Evolutionary conservation across 2,329 filamentous ascomycete genomes (phyloP), one percentile per base, ranked within the genome.

Genomic region (Botrytis galanthina): DNA sequence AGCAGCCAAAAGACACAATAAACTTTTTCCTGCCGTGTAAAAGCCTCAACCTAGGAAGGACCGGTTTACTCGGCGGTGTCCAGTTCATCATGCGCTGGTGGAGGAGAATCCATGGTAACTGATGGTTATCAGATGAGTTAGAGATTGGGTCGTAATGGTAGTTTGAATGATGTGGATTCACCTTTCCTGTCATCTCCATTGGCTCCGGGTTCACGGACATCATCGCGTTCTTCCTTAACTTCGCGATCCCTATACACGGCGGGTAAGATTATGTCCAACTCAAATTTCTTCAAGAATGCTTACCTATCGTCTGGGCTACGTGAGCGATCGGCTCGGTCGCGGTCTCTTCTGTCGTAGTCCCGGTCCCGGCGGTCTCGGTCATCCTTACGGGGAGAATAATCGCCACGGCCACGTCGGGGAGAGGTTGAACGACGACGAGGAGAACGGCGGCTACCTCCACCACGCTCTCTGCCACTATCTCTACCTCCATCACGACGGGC

Each of bases 151-250:
- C 71, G 74, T 32, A 70, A 70, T 75, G 76, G 74, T 42, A 62
- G 60, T 62, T 39, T 62, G 74, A 77, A 68, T 74, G 68, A 67
- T 74, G 70, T 59, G 72, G 75, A 81, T 82, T 77, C 84, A 97
- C 95, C 90, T 90, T 98, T 98, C 81, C 93, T 90, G 77, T 97
- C 94, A 78, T 97, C 94, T 74, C 92, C 94, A 80, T 95, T 97
- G 37, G 93, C 87, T 64, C 88, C 92, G 79, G 91, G 92, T 80
- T 96, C 93, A 78, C 91, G 91, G 78, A 90, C 89, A 79, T 92
- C 90, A 77, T 93, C 91, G 71, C 91, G 88, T 73, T 93, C 90
- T 73, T 87, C 85, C 78, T 88, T 87, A 67, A 80, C 79, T 67
- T 85, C 83, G 32, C 84, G 83, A 71, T 86, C 85, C 70, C 83